Evolutionary conservation across 2,329 filamentous ascomycete genomes (phyloP).

Genomic region (Ophiocordyceps robertsii): DNA sequence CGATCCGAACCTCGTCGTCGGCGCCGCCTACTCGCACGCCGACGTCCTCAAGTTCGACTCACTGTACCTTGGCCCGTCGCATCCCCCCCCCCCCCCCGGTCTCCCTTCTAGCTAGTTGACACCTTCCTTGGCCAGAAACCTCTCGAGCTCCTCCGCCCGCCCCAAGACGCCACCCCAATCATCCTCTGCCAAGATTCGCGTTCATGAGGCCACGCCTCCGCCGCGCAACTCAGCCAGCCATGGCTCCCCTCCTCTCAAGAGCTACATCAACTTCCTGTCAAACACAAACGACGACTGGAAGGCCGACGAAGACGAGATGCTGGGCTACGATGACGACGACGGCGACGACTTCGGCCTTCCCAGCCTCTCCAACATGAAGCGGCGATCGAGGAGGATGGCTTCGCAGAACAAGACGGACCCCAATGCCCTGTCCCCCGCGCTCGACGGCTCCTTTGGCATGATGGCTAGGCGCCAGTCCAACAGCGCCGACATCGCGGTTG

Average conservation of each 20-base stretch:
- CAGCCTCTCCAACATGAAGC: constrained; percentile 81
- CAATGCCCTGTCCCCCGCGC: constrained; percentile 19
- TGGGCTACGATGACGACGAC: constrained; percentile 71
- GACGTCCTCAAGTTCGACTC: constrained; percentile 83
- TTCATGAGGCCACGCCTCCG: constrained; percentile 42
- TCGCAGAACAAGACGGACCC: constrained; percentile 21
- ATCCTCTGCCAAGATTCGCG: constrained; percentile 33
- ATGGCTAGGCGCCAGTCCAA: constrained; percentile 54
- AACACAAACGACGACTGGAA: constrained; percentile 77
- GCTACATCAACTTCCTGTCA: constrained; percentile 70
- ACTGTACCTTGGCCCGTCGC: constrained; percentile 38
- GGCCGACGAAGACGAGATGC: constrained; percentile 61
- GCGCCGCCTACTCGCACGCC: constrained; percentile 90
- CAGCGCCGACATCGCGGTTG: constrained; percentile 88
- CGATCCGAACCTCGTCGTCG: constrained; percentile 66
- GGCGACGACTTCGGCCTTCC: constrained; percentile 94
- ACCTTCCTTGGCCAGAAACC: constrained; percentile 29
- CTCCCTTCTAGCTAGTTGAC: background rate
- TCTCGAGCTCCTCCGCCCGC: constrained; percentile 47
- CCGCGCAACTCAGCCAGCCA: constrained; percentile 35
- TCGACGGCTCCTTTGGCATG: constrained; percentile 23
- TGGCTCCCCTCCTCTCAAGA: constrained; percentile 53
- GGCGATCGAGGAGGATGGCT: constrained; percentile 46
- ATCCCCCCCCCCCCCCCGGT: background rate
- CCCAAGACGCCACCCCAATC: constrained; percentile 66